Base-by-base conservation (phyloP, 805 yeast genomes). In the Metschnikowia santaceciliae region DNA sequence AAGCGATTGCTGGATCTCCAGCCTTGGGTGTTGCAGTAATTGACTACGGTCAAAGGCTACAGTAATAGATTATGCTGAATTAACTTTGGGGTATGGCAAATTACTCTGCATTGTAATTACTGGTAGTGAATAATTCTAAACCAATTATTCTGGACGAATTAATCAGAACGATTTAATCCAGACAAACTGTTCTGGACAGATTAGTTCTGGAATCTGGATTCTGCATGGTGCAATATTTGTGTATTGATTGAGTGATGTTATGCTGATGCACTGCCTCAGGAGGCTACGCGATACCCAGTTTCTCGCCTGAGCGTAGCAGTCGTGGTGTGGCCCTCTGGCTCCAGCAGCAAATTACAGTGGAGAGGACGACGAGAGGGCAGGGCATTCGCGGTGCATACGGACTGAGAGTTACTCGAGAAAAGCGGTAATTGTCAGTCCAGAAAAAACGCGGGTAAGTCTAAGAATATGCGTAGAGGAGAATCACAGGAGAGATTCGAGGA, bases 391-490 rank as follows among this genome's bases (percentile, higher is more conserved):
- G 52, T 14, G 49, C 33, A 14, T 41, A 19, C 6, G 32, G 17
- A 35, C 47, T 35, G 37, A 35, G 20, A 30, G n/a, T 46, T 52
- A 50, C 55, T 13, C 49, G 23, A 33, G 6, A 6, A 38, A 10
- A 39, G 26, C 41, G 34, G 60, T 56, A 56, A 49, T 39, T 46
- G 5, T 2, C 20, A 45, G 57, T 38, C 41, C 54, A 49, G 23
- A 17, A 20, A 17, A 43, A 23, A 45, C 52, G 53, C 58, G 59
- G 51, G 57, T 55, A 54, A 55, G 48, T 54, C 19, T 46, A 50
- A 54, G 54, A 49, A 37, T 46, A 37, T 26, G 52, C 45, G 55
- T 51, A 51, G 50, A 49, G 53, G 54, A 46, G 55, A 49, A 49
- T 23, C 37, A 41, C 39, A 26, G 55, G 53, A 51, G 58, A 51